phyloP scores from a whole-genome alignment of 2,329 filamentous ascomycete species.

The Conoideocrella luteorostrata region DNA sequence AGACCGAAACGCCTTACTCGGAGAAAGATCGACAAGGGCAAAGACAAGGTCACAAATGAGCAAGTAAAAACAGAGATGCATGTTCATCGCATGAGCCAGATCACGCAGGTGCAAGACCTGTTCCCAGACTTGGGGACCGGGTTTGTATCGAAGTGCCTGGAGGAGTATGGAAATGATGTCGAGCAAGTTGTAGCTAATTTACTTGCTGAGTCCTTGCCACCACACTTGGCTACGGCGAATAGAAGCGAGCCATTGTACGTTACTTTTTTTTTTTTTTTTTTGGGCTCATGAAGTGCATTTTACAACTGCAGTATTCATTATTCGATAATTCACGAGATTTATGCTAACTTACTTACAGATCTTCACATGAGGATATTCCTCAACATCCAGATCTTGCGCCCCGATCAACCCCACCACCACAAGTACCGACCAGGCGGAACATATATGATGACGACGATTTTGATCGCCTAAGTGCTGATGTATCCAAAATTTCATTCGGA shows the following conservation, averaged over 20 bases:
- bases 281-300: not conserved
- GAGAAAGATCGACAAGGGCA: slow-evolving; percentile 61
- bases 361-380: slow-evolving; percentile 18
- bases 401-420: slow-evolving; percentile 47
- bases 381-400: slow-evolving; percentile 42
- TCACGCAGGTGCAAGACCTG: slow-evolving; percentile 87
- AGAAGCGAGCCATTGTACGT: slow-evolving; percentile 56
- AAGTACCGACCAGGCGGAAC: slow-evolving; percentile 58
- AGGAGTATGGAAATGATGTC: slow-evolving; percentile 69
- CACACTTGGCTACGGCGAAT: slow-evolving; percentile 58
- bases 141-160: slow-evolving; percentile 73
- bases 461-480: slow-evolving; percentile 60
- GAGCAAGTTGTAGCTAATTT: slow-evolving; percentile 78
- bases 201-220: slow-evolving; percentile 68
- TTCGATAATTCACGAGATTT: not conserved
- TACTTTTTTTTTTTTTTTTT: not conserved
- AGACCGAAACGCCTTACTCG: slow-evolving; percentile 45
- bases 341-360: slow-evolving; percentile 20
- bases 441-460: slow-evolving; percentile 77
- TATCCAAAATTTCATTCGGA: slow-evolving; percentile 70
- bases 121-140: slow-evolving; percentile 82
- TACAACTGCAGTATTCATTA: too few relatives aligned
- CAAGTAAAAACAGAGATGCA: slow-evolving; percentile 50
- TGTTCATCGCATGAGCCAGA: slow-evolving; percentile 74
- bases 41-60: slow-evolving; percentile 37